phyloP scores from a whole-genome alignment of 164 flowering plant genomes.

The Umbellularia californica region DNA sequence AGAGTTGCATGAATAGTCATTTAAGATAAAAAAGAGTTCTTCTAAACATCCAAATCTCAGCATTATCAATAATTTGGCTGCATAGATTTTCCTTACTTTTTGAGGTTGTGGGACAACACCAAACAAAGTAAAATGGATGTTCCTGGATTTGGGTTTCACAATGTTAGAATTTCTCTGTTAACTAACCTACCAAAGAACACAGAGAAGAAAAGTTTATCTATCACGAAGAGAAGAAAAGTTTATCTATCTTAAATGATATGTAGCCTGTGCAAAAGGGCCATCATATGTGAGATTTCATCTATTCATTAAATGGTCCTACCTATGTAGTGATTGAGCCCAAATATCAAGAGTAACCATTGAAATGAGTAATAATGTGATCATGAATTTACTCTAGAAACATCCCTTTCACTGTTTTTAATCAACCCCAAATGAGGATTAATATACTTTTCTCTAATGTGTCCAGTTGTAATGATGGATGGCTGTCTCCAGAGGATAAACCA shows the following conservation, averaged over 20 bases:
- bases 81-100: too few relatives aligned
- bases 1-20: too few relatives aligned
- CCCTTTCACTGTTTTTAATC: not conserved
- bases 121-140: too few relatives aligned
- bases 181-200: not conserved
- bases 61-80: too few relatives aligned
- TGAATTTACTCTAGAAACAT: not conserved
- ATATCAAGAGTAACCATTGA: not conserved
- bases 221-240: not conserved
- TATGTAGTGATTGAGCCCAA: not conserved
- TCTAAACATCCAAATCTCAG: too few relatives aligned
- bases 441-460: not conserved
- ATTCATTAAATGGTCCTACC: not conserved
- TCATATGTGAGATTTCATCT: not conserved
- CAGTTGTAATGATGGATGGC: not conserved
- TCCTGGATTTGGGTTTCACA: too few relatives aligned
- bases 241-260: not conserved
- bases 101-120: too few relatives aligned
- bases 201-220: not conserved
- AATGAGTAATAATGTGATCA: not conserved
- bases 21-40: not conserved
- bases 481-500: not conserved
- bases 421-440: not conserved
- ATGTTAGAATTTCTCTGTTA: too few relatives aligned
- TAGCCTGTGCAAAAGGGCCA: not conserved